Evolutionary conservation across 257 asterid species (phyloP).

Genomic region (Ophiorrhiza pumila): DNA sequence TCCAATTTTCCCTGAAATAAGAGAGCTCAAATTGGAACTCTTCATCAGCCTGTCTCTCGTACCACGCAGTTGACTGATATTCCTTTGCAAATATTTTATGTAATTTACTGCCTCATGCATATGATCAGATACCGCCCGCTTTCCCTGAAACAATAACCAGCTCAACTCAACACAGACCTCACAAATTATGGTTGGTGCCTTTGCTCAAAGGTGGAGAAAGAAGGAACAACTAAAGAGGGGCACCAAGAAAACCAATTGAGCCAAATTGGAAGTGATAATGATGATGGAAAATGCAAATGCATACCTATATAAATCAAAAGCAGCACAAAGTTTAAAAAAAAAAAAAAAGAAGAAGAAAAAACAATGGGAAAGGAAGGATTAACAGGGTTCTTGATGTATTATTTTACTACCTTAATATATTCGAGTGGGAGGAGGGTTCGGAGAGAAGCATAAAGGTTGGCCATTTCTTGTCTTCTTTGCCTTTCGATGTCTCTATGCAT

Average conservation of each 20-base stretch:
- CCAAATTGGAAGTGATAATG: too few relatives aligned
- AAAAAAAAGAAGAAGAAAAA: neutral
- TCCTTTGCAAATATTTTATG: constrained; percentile 34
- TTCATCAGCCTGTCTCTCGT: constrained; percentile 16
- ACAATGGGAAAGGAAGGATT: neutral
- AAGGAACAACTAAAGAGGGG: neutral
- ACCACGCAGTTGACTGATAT: constrained; percentile 24
- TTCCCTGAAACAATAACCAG: constrained; percentile 34
- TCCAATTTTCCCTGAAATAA: neutral
- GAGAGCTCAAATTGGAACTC: neutral
- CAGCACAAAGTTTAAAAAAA: too few relatives aligned
- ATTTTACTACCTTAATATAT: constrained; percentile 40
- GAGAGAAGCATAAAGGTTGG: constrained; percentile 32
- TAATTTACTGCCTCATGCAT: constrained; percentile 50
- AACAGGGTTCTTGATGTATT: neutral
- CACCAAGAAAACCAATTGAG: neutral
- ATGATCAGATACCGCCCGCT: constrained; percentile 49
- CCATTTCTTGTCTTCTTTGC: constrained; percentile 49
- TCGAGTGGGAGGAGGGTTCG: constrained; percentile 38
- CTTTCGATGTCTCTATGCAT: constrained; percentile 34
- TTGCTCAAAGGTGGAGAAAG: too few relatives aligned
- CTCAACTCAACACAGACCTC: too few relatives aligned
- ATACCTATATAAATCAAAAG: too few relatives aligned
- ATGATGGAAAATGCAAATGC: too few relatives aligned
- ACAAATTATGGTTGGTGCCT: too few relatives aligned